Evolutionary conservation across 2,329 filamentous ascomycete species (phyloP), one percentile per base, ranked within the genome.

Genomic region (Emergomyces orientalis): DNA sequence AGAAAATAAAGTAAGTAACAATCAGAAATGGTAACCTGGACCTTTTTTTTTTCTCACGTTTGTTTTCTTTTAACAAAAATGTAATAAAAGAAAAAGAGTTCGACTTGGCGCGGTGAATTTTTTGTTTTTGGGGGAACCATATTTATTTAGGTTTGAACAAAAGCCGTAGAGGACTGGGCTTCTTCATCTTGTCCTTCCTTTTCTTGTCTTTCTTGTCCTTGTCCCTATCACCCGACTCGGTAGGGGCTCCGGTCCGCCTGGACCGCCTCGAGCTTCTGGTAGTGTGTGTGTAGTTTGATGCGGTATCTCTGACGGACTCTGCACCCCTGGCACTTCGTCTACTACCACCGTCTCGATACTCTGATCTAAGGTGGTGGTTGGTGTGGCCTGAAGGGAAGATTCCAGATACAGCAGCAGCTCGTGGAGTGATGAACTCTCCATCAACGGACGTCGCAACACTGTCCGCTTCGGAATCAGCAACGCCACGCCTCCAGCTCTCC

Each of bases 391-490:
- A 51, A 19, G 69, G 69, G 47, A 70, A 59, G 47, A 79, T 74
- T 9, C 78, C 76, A 14, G 78, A 80, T 72, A 80, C 77, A 19
- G 73, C 73, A 1, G 78, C 78, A 1, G 85, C 85, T 3, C 77
- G 78, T 0, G 83, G 84, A 2, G 85, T 87, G 71, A 87, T 82
- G 71, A 86, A 86, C 69, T 87, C 85, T 62, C 84, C 85, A 60
- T 87, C 85, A 14, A 87, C 84, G 34, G 82, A 86, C 4, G 84
- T 86, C 30, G 82, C 84, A 6, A 78, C 67, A 67, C 81, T 84
- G 8, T 75, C 70, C 5, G 79, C 81, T 65, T 82, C 81, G 19
- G 77, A 76, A 62, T 86, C 84, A 3, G 84, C 82, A 52, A 88
- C 86, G 25, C 85, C 85, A 39, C 85, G 80, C 58, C 85, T 80